These are phyloP conservation scores for Aphanomyces euteiches DNA, from an alignment of 352 stramenopile species.

Conservation along the genomic window DNA sequence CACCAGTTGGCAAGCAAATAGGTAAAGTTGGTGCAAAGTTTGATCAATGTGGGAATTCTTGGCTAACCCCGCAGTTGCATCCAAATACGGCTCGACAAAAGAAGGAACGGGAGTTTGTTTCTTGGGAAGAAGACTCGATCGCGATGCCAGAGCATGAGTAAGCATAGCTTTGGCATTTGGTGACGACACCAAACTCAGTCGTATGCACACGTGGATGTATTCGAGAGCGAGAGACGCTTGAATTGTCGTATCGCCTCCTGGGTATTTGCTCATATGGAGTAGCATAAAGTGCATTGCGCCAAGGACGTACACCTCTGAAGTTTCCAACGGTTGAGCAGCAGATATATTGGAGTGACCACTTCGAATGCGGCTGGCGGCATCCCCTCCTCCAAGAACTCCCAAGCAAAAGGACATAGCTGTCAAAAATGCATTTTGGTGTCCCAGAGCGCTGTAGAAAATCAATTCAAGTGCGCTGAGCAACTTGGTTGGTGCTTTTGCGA, in stretches of 20 bases:
- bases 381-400: slow-evolving; percentile 42
- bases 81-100: slow-evolving; percentile 39
- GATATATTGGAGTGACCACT: not conserved
- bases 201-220: slow-evolving; percentile 49
- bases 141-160: not conserved
- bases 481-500: slow-evolving; percentile 41
- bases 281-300: slow-evolving; percentile 63
- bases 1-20: slow-evolving; percentile 36
- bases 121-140: slow-evolving; percentile 32
- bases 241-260: slow-evolving; percentile 45
- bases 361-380: slow-evolving; percentile 41
- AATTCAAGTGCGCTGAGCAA: slow-evolving; percentile 56
- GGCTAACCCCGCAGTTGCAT: not conserved
- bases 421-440: slow-evolving; percentile 37
- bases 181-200: slow-evolving; percentile 38
- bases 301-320: slow-evolving; percentile 49
- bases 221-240: slow-evolving; percentile 51
- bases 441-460: slow-evolving; percentile 21
- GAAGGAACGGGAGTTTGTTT: slow-evolving; percentile 26
- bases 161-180: slow-evolving; percentile 2
- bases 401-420: slow-evolving; percentile 56
- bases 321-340: slow-evolving; percentile 33
- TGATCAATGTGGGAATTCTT: slow-evolving; percentile 34
- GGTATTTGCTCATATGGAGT: slow-evolving; percentile 48
- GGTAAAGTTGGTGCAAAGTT: slow-evolving; percentile 48